Evolutionary conservation across 805 yeast genomes (phyloP).

Genomic region (Sungouiozyma intestinalis): DNA sequence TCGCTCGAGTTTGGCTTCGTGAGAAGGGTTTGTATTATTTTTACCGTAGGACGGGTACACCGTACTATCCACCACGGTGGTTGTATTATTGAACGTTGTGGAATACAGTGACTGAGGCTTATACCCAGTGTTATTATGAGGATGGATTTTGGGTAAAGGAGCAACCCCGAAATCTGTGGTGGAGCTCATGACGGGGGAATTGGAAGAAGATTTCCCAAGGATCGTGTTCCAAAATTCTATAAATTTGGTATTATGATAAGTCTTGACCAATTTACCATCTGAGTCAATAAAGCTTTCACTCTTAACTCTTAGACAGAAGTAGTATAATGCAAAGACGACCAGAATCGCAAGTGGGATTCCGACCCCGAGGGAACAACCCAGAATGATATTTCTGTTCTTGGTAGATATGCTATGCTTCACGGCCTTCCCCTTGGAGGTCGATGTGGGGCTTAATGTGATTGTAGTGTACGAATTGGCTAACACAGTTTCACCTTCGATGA

Average conservation of each 20-base stretch:
- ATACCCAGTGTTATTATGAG: neutral
- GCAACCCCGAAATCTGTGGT: neutral
- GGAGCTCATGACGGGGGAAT: neutral
- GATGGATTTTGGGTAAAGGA: neutral
- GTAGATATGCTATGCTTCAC: conserved; percentile 28
- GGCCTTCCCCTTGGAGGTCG: conserved; percentile 14
- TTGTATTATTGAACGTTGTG: neutral
- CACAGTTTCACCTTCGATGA: conserved; percentile 27
- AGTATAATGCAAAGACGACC: conserved; percentile 16
- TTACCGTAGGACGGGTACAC: neutral
- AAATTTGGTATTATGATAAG: conserved; percentile 25
- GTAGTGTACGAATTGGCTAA: conserved; percentile 26
- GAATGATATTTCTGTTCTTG: conserved; percentile 42
- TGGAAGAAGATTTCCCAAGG: conserved; percentile 16
- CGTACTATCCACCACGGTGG: neutral
- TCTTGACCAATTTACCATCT: conserved; percentile 30
- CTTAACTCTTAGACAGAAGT: conserved; percentile 23
- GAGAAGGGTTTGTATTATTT: neutral
- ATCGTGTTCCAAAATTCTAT: conserved; percentile 23
- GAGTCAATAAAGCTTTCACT: conserved; percentile 28
- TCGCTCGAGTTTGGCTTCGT: neutral
- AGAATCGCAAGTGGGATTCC: conserved; percentile 46
- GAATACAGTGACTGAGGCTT: neutral
- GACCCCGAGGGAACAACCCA: conserved; percentile 64
- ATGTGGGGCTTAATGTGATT: conserved; percentile 21